These are phyloP conservation scores for Dryadomyces quercus-mongolicae DNA, from an alignment of 2,329 filamentous ascomycete species.

Conservation along the genomic window DNA sequence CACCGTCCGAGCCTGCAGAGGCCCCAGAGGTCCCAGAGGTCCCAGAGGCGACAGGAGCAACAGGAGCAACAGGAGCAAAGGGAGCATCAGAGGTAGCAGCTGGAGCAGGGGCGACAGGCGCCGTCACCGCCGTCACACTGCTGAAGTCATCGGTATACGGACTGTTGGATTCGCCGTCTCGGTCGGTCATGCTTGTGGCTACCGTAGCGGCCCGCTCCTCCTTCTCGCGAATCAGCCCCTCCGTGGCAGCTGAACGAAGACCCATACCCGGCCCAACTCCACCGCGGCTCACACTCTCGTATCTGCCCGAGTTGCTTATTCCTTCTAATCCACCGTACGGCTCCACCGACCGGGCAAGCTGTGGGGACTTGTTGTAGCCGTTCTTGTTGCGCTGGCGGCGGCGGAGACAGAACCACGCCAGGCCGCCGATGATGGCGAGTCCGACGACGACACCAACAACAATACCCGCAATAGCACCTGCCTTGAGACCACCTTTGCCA, in stretches of 20 bases:
- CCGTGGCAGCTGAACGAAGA: not conserved
- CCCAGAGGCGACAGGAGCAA: too few relatives aligned
- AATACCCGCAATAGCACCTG: constrained; percentile 34
- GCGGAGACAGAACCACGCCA: constrained; percentile 29
- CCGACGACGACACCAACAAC: constrained; percentile 27
- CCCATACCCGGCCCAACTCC: not conserved
- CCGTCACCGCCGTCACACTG: not conserved
- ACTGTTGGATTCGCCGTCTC: constrained; percentile 20
- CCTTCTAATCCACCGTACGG: constrained; percentile 13
- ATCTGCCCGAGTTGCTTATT: not conserved
- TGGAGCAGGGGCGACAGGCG: too few relatives aligned
- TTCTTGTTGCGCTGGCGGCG: constrained; percentile 24
- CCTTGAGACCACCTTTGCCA: not conserved
- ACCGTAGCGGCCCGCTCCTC: constrained; percentile 23
- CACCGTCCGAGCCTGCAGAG: not conserved
- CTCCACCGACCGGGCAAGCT: constrained; percentile 13
- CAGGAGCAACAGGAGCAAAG: too few relatives aligned
- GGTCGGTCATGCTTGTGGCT: constrained; percentile 20
- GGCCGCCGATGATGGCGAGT: constrained; percentile 23
- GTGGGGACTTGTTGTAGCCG: constrained; percentile 5
- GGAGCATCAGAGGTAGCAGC: too few relatives aligned
- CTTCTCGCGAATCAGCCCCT: constrained; percentile 31
- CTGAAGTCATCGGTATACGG: constrained; percentile 30
- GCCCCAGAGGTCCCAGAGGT: not conserved
- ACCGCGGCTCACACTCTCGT: not conserved